phyloP scores from a whole-genome alignment of 495 filamentous ascomycete genomes.

The Lophium mytilinum region DNA sequence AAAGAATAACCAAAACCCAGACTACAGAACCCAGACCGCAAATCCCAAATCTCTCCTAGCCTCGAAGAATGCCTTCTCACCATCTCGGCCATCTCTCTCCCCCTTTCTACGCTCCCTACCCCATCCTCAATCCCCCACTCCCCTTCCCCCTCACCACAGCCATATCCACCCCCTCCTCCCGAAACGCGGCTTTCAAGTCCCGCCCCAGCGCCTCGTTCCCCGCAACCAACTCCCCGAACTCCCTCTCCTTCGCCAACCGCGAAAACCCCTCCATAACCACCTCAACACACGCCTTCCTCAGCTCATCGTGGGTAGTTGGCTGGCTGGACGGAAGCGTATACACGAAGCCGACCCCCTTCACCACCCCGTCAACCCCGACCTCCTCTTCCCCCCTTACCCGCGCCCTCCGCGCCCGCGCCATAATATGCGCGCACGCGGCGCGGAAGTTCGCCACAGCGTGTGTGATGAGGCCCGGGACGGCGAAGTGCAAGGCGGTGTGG shows the following conservation, averaged over 20 bases:
- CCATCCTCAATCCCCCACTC: not conserved
- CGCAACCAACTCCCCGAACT: not conserved
- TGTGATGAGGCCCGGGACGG: not conserved
- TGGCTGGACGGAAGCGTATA: too few relatives aligned
- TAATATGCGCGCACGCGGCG: too few relatives aligned
- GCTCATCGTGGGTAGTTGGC: too few relatives aligned
- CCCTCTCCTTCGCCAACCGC: not conserved
- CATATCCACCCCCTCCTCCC: slow-evolving; percentile 1
- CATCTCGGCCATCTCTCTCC: too few relatives aligned
- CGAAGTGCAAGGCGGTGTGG: not conserved
- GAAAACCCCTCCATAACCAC: not conserved
- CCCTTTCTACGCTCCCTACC: not conserved
- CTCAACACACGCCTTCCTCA: not conserved
- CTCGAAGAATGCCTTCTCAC: too few relatives aligned
- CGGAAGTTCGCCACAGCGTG: too few relatives aligned
- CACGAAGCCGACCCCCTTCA: too few relatives aligned
- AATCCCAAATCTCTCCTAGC: too few relatives aligned
- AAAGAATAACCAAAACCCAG: too few relatives aligned
- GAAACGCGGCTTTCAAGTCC: not conserved
- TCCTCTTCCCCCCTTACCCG: not conserved
- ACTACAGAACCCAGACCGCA: too few relatives aligned
- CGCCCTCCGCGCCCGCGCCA: too few relatives aligned
- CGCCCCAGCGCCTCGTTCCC: not conserved
- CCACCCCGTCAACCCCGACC: not conserved
- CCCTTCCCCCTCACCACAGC: not conserved